A percentile compares a stretch with the other conserved stretches of the same genome.
phyloP scores from a whole-genome alignment of 2,329 filamentous ascomycete species.

The Penicillium sp. region DNA sequence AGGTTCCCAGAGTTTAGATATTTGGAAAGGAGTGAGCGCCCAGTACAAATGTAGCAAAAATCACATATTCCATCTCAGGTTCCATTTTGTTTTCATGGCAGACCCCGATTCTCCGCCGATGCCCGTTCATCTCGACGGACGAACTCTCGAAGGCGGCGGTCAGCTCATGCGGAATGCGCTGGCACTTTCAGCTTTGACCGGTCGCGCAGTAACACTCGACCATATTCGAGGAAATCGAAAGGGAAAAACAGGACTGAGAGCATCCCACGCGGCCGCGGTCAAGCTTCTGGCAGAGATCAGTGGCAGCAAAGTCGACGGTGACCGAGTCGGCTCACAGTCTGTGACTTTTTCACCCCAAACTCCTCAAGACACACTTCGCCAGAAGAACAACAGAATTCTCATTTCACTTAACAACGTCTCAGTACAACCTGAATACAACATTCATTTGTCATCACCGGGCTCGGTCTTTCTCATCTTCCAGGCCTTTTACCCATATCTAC shows the following conservation, averaged over 20 bases:
- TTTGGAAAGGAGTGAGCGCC: neutral
- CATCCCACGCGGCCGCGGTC: slow-evolving; percentile 54
- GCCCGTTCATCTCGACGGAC: slow-evolving; percentile 49
- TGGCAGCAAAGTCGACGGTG: slow-evolving; percentile 39
- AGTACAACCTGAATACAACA: slow-evolving; percentile 35
- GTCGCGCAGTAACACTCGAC: slow-evolving; percentile 48
- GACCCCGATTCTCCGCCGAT: neutral
- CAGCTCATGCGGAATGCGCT: slow-evolving; percentile 57
- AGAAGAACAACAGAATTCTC: slow-evolving; percentile 5
- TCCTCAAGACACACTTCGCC: neutral
- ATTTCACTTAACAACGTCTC: slow-evolving; percentile 6
- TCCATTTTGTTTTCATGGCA: neutral
- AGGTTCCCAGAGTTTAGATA: neutral
- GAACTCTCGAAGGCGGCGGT: slow-evolving; percentile 58
- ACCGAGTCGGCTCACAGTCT: slow-evolving; percentile 33
- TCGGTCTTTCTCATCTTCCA: slow-evolving; percentile 55
- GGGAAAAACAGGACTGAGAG: slow-evolving; percentile 53
- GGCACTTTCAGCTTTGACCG: slow-evolving; percentile 52
- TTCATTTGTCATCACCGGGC: slow-evolving; percentile 49
- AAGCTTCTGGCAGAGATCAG: slow-evolving; percentile 50
- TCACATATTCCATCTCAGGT: neutral
- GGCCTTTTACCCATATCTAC: slow-evolving; percentile 55
- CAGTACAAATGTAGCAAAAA: neutral
- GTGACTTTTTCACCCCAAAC: slow-evolving; percentile 17
- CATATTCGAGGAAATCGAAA: slow-evolving; percentile 51